Conservation (phyloP, 129 eudicot genomes). For the Gnaphalium uliginosum region DNA sequence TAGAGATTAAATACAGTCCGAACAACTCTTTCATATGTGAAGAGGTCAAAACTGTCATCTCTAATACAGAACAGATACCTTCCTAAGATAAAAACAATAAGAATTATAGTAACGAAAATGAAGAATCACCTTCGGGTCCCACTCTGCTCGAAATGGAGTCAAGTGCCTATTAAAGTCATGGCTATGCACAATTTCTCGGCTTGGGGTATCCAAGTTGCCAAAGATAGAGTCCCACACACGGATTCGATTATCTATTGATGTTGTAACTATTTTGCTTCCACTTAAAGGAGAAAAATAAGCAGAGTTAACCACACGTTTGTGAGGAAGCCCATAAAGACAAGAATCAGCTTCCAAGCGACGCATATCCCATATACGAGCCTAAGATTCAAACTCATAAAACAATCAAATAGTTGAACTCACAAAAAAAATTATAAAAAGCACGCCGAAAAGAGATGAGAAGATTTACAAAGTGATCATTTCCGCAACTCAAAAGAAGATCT, state of each 20-base stretch:
- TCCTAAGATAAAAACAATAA: neutral
- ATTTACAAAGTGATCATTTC: conserved; percentile 98
- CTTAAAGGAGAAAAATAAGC: conserved; percentile 89
- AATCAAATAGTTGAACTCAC: neutral
- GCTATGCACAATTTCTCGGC: conserved; percentile 97
- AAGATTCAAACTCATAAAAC: conserved; percentile 16
- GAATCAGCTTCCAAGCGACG: conserved; percentile 72
- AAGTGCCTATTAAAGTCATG: conserved; percentile 94
- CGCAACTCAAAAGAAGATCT: conserved; percentile 90
- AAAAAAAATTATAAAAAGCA: neutral
- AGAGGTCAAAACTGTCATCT: neutral
- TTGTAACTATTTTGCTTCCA: conserved; percentile 96
- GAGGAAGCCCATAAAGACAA: conserved; percentile 66
- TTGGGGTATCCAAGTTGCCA: conserved; percentile 79
- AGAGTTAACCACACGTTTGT: conserved; percentile 92
- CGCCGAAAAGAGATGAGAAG: neutral
- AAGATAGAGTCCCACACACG: conserved; percentile 94
- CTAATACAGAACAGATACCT: neutral
- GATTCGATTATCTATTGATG: conserved; percentile 90
- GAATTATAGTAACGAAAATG: neutral
- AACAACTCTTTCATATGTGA: neutral
- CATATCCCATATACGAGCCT: conserved; percentile 99
- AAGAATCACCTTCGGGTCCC: conserved; percentile 94
- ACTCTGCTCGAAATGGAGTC: conserved; percentile 96
- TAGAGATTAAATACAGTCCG: neutral